A percentile compares a stretch with the other conserved stretches of the same genome.
These are phyloP conservation scores for Cercophora sp. DNA, from an alignment of 495 filamentous ascomycete genomes.

Conservation along the genomic window DNA sequence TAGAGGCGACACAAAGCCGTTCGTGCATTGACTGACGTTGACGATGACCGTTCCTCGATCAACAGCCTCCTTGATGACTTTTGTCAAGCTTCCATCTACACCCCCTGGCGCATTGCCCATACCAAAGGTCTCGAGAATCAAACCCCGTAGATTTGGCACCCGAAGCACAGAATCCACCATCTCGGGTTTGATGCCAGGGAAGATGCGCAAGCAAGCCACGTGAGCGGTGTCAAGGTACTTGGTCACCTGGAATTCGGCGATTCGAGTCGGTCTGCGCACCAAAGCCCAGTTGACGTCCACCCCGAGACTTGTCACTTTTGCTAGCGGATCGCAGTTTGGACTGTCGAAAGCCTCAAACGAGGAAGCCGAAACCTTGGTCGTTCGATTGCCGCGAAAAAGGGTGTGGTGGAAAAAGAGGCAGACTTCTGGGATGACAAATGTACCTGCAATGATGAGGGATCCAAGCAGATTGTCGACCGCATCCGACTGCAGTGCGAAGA, in stretches of 20 bases:
- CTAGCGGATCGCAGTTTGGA: constrained; percentile 78
- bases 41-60: constrained; percentile 81
- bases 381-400: constrained; percentile 86
- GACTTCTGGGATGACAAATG: constrained; percentile 95
- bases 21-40: constrained; percentile 89
- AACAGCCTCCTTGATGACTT: constrained; percentile 73
- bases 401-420: constrained; percentile 93
- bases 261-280: constrained; percentile 66
- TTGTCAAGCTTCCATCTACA: constrained; percentile 76
- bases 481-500: constrained; percentile 89
- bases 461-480: constrained; percentile 94
- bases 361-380: constrained; percentile 83
- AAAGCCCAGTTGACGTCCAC: constrained; percentile 82
- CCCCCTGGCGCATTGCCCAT: constrained; percentile 89
- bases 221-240: constrained; percentile 78
- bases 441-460: constrained; percentile 88
- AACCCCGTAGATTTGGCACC: constrained; percentile 71
- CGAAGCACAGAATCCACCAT: constrained; percentile 88
- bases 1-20: constrained; percentile 81
- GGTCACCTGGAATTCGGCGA: constrained; percentile 73
- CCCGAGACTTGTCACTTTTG: constrained; percentile 71
- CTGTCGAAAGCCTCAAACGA: constrained; percentile 84
- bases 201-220: constrained; percentile 90
- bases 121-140: constrained; percentile 93
- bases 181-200: constrained; percentile 90